Percentiles rank a stretch among this genome's conserved stretches.
These are phyloP conservation scores for Bipolaris cookei DNA, from an alignment of 2,329 filamentous ascomycete species.

Conservation along the genomic window DNA sequence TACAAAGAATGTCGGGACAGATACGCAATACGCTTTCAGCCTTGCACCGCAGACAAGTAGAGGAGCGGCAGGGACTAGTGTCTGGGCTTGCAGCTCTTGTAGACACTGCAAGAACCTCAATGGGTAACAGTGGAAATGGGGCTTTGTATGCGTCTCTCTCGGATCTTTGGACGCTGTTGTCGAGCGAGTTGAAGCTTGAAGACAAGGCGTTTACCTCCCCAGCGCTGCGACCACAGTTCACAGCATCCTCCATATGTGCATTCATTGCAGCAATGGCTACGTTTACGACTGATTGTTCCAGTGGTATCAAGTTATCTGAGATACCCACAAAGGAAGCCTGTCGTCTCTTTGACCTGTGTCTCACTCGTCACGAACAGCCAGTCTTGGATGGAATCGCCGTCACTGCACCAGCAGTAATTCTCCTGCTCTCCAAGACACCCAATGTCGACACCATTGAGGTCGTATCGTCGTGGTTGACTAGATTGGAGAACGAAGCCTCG, in stretches of 20 bases:
- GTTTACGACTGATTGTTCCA: conserved; percentile 18
- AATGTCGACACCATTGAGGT: conserved; percentile 20
- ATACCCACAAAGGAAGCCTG: conserved; percentile 27
- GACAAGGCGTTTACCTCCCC: conserved; percentile 50
- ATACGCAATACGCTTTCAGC: conserved; percentile 55
- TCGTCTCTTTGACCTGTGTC: conserved; percentile 42
- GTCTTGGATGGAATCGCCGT: conserved; percentile 41
- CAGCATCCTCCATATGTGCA: conserved; percentile 67
- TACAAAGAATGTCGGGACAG: conserved; percentile 48
- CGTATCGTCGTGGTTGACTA: conserved; percentile 39
- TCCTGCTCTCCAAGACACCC: conserved; percentile 23
- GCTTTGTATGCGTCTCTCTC: conserved; percentile 21
- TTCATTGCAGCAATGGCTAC: conserved; percentile 54
- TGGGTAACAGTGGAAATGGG: neutral
- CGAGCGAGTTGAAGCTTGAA: conserved; percentile 43
- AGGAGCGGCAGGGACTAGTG: conserved; percentile 72
- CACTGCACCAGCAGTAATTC: conserved; percentile 30
- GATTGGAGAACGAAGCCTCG: conserved; percentile 45
- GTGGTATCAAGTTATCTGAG: conserved; percentile 5
- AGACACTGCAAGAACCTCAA: conserved; percentile 9
- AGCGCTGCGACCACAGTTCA: conserved; percentile 66
- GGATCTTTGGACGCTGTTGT: conserved; percentile 41
- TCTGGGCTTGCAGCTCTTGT: conserved; percentile 56
- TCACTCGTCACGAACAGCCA: conserved; percentile 44
- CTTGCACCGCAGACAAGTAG: conserved; percentile 65